These are phyloP conservation scores for Heterobasidion irregulare DNA, from an alignment of 1,284 basidiomycete genomes.

Conservation along the genomic window DNA sequence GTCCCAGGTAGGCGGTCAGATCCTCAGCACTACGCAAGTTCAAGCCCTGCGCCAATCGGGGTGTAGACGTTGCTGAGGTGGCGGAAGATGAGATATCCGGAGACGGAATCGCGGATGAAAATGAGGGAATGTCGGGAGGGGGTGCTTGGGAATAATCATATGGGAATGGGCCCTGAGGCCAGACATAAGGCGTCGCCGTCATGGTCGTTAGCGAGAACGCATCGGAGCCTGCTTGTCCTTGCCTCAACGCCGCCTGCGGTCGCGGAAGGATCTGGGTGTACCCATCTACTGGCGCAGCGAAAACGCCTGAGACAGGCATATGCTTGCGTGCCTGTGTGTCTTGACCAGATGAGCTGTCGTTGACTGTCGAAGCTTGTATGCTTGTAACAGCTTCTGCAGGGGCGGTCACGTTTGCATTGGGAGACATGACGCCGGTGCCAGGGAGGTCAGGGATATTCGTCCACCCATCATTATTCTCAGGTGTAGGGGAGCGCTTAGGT, in stretches of 20 bases:
- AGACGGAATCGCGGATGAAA: background rate
- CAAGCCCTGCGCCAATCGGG: background rate
- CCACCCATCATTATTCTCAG: conserved; percentile 12
- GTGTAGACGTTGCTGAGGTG: background rate
- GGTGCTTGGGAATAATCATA: background rate
- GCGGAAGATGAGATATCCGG: background rate
- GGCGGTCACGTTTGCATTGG: background rate
- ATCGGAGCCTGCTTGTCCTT: background rate
- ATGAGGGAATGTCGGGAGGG: too few species aligned
- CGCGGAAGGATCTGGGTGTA: background rate
- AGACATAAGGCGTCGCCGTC: background rate
- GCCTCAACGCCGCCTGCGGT: background rate
- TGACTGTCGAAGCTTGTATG: background rate
- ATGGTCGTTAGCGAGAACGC: background rate
- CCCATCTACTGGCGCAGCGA: background rate
- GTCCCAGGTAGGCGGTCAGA: background rate
- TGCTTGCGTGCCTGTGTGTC: background rate
- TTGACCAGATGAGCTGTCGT: background rate
- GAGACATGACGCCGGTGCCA: background rate
- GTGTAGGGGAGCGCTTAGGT: conserved; percentile 24
- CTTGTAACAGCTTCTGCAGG: background rate
- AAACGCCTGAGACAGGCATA: background rate
- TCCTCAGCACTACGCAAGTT: background rate
- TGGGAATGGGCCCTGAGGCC: background rate
- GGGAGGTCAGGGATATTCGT: conserved; percentile 2